These are phyloP conservation scores for Plantago ovata DNA, from an alignment of 257 asterid genomes.

Conservation along the genomic window DNA sequence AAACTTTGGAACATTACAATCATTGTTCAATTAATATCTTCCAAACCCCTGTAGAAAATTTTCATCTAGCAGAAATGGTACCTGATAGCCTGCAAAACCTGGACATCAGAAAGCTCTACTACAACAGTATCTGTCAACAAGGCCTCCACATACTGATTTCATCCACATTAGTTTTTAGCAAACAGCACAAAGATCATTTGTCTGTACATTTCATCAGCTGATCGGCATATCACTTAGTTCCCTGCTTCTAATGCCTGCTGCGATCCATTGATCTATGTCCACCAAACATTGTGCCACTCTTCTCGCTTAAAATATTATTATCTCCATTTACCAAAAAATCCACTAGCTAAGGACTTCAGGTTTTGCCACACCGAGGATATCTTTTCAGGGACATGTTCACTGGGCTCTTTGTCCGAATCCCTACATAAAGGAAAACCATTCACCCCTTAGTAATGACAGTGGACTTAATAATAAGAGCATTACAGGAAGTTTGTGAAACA, in stretches of 20 bases:
- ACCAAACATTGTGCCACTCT: neutral
- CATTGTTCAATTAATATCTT: no score
- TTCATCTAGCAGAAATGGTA: no score
- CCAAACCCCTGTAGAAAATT: no score
- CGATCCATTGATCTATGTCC: neutral
- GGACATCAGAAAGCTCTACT: neutral
- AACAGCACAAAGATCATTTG: neutral
- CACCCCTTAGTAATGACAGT: constrained; percentile 1
- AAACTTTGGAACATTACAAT: no score
- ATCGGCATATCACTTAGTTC: neutral
- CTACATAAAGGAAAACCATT: constrained; percentile 26
- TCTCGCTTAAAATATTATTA: constrained; percentile 19
- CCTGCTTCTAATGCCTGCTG: neutral
- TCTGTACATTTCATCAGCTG: neutral
- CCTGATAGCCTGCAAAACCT: no score
- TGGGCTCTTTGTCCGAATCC: constrained; percentile 34
- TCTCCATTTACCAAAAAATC: constrained; percentile 56
- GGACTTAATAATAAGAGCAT: neutral
- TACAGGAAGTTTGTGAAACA: neutral
- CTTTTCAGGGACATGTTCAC: constrained; percentile 27
- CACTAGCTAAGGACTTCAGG: constrained; percentile 74
- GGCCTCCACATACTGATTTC: constrained; percentile 1
- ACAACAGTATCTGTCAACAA: neutral
- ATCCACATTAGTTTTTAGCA: constrained; percentile 2
- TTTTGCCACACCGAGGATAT: constrained; percentile 59